These are phyloP conservation scores for Trichoderma reesei DNA, from an alignment of 495 filamentous ascomycete species.

Conservation along the genomic window DNA sequence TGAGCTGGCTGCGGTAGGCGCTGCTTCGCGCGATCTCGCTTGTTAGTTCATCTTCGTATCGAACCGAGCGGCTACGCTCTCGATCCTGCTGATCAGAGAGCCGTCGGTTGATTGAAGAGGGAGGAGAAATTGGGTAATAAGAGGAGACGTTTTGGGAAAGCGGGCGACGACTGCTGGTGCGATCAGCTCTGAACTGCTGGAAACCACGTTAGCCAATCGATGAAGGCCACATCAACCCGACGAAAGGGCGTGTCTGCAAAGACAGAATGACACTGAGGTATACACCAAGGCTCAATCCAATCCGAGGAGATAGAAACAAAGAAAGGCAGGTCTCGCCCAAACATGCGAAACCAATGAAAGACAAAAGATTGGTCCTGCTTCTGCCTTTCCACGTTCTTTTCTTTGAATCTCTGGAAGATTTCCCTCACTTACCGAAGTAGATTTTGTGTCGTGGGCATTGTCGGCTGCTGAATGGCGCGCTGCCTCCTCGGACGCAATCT, in stretches of 20 bases:
- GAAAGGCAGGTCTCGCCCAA: too few relatives aligned
- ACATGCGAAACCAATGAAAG: too few relatives aligned
- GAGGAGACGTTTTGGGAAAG: constrained; percentile 32
- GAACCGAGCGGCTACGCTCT: constrained; percentile 17
- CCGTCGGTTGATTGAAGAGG: constrained; percentile 28
- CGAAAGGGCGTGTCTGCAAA: too few relatives aligned
- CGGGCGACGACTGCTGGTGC: constrained; percentile 33
- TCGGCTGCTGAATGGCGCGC: constrained; percentile 19
- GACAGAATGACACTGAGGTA: too few relatives aligned
- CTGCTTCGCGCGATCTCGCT: constrained; percentile 16
- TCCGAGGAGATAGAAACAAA: not conserved
- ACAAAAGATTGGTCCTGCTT: too few relatives aligned
- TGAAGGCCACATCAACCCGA: too few relatives aligned
- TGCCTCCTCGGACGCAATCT: constrained; percentile 41
- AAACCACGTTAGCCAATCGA: constrained; percentile 9
- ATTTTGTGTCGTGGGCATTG: constrained; percentile 21
- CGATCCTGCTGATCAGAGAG: constrained; percentile 38
- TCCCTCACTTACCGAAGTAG: constrained; percentile 30
- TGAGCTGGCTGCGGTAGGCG: constrained; percentile 15
- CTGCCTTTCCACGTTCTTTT: not conserved
- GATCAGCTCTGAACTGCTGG: constrained; percentile 30
- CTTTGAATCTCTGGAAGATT: not conserved
- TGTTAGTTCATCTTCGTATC: constrained; percentile 19
- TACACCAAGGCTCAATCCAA: too few relatives aligned
- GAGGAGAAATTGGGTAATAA: constrained; percentile 29